Evolutionary conservation across 2,329 filamentous ascomycete species (phyloP).

Genomic region (Didymella arachidicola): DNA sequence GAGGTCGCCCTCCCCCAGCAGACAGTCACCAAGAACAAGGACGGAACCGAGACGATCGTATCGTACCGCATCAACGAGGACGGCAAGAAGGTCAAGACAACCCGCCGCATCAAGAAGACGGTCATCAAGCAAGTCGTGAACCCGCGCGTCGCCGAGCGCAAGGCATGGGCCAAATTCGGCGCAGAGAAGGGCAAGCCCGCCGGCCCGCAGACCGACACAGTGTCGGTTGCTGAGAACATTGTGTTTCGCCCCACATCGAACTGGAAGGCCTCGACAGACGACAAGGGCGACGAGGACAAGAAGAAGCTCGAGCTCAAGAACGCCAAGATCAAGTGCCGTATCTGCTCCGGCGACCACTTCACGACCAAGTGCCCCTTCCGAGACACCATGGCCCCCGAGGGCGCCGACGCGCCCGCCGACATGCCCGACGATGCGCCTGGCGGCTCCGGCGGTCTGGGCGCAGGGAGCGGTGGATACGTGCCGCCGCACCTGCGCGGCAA

Average conservation of each 20-base stretch:
- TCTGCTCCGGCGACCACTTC: constrained; percentile 99
- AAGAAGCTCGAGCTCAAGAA: constrained; percentile 81
- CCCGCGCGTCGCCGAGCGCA: constrained; percentile 93
- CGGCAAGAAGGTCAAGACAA: constrained; percentile 96
- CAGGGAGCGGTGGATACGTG: constrained; percentile 84
- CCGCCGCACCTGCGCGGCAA: constrained; percentile 91
- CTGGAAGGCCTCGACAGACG: constrained; percentile 88
- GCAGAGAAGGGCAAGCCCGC: constrained; percentile 81
- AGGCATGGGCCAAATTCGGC: constrained; percentile 93
- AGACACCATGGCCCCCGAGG: constrained; percentile 94
- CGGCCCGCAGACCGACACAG: constrained; percentile 88
- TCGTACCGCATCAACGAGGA: constrained; percentile 90
- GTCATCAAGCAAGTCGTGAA: constrained; percentile 93
- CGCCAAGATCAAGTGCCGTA: constrained; percentile 99
- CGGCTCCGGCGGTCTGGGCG: constrained; percentile 65
- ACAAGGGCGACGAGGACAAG: constrained; percentile 76
- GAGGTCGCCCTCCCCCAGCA: constrained; percentile 87
- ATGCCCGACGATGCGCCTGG: constrained; percentile 57
- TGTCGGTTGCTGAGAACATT: constrained; percentile 96
- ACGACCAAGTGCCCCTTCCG: constrained; percentile 99
- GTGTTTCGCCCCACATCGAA: constrained; percentile 91
- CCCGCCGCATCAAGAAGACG: constrained; percentile 90
- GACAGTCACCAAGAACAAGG: constrained; percentile 94
- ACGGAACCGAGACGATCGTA: constrained; percentile 95
- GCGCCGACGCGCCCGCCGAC: constrained; percentile 56